A percentile compares a stretch with the other conserved stretches of the same genome.
phyloP scores from a whole-genome alignment of 208 protist species.

The Leishmania lainsoni region DNA sequence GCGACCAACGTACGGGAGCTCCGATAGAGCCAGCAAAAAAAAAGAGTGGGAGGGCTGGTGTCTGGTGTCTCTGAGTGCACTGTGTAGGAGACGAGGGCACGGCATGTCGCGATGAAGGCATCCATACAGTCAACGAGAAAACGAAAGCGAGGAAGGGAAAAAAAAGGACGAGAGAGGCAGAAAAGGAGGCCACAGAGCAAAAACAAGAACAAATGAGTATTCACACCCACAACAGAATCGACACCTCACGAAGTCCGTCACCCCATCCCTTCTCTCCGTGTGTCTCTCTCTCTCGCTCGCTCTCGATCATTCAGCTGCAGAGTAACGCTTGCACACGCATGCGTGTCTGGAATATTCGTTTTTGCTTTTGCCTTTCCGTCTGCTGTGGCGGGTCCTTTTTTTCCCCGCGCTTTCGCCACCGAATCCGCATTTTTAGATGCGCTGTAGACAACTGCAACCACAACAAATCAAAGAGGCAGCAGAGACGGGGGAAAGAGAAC shows the following conservation, averaged over 20 bases:
- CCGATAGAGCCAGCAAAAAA: neutral
- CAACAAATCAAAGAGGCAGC: too few species aligned
- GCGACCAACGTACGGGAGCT: neutral
- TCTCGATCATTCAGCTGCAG: neutral
- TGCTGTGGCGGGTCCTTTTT: neutral
- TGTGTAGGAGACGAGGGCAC: neutral
- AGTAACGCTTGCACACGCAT: neutral
- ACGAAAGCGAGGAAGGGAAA: neutral
- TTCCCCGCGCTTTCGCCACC: too few species aligned
- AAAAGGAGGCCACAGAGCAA: neutral
- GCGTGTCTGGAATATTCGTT: neutral
- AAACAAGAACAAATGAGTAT: neutral
- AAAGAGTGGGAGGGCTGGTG: neutral
- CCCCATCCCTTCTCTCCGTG: neutral
- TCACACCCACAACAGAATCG: neutral
- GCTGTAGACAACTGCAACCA: neutral
- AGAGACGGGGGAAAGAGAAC: neutral
- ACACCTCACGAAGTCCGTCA: neutral
- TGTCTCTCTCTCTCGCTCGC: neutral
- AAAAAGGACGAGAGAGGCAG: too few species aligned
- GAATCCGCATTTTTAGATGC: too few species aligned
- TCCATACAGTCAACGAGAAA: neutral
- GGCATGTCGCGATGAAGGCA: neutral
- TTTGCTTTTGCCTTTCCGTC: neutral
- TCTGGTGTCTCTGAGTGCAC: neutral